phyloP scores from a whole-genome alignment of 1,139 yeast species.

The Williopsis jadinii region DNA sequence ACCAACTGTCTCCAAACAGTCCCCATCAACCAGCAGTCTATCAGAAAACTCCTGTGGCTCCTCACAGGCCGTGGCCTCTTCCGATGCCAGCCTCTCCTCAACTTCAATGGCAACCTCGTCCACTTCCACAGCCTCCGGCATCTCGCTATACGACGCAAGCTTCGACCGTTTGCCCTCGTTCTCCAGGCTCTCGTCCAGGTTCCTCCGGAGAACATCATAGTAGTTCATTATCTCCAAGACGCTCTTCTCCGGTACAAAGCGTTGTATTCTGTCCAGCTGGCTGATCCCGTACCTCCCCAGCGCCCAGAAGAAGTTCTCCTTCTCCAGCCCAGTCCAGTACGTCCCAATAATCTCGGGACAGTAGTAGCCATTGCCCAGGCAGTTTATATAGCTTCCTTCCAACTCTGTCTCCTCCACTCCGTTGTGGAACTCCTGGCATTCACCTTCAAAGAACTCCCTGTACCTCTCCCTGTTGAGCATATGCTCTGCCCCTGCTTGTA shows the following conservation, averaged over 20 bases:
- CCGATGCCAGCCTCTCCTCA: constrained; percentile 27
- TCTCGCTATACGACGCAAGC: constrained; percentile 27
- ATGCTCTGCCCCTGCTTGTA: not conserved
- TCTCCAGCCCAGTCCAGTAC: constrained; percentile 19
- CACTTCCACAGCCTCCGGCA: constrained; percentile 41
- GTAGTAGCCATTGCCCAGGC: not conserved
- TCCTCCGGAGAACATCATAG: constrained; percentile 27
- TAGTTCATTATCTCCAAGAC: constrained; percentile 31
- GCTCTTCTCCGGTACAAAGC: constrained; percentile 29
- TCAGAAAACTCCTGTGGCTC: too few species aligned
- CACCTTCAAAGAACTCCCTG: not conserved
- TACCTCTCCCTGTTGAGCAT: not conserved
- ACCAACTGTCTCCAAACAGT: too few species aligned
- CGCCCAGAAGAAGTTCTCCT: constrained; percentile 24
- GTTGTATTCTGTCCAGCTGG: constrained; percentile 28
- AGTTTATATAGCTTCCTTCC: not conserved
- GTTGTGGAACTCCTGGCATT: constrained; percentile 1
- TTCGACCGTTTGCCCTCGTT: constrained; percentile 6
- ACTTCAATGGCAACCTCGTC: constrained; percentile 29
- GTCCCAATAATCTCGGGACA: constrained; percentile 3
- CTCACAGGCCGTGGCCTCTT: not conserved
- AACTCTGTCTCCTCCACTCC: not conserved
- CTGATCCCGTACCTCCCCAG: constrained; percentile 35
- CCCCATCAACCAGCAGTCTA: too few species aligned
- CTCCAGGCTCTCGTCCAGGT: constrained; percentile 20